Evolutionary conservation across 164 flowering plant genomes (phyloP).

Genomic region (Stephania yunnanensis): DNA sequence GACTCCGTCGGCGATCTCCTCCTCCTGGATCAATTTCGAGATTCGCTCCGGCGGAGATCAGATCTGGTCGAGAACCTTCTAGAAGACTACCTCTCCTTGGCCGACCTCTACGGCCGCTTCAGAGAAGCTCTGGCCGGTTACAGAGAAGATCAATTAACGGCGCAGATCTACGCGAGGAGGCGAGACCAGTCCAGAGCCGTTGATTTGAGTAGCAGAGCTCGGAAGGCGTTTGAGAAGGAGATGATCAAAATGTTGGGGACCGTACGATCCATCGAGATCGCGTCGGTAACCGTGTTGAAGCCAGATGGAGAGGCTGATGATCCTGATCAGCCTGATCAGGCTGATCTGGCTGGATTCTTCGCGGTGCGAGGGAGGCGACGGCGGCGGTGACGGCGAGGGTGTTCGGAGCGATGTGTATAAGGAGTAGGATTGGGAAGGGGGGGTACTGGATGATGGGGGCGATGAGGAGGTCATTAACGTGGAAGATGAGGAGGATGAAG

Average conservation of each 20-base stretch:
- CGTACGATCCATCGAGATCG: slow-evolving; percentile 19
- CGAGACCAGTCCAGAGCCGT: slow-evolving; percentile 30
- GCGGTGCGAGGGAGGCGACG: slow-evolving; percentile 37
- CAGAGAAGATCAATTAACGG: slow-evolving; percentile 44
- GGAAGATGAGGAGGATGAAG: neutral
- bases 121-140: slow-evolving; percentile 35
- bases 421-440: slow-evolving; percentile 6
- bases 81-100: slow-evolving; percentile 53
- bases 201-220: slow-evolving; percentile 21
- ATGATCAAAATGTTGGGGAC: slow-evolving; percentile 29
- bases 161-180: slow-evolving; percentile 52
- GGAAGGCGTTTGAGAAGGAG: slow-evolving; percentile 38
- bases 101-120: slow-evolving; percentile 63
- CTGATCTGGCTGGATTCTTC: slow-evolving; percentile 25
- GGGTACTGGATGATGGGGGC: slow-evolving; percentile 22
- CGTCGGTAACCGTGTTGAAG: slow-evolving; percentile 1
- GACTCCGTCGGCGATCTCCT: slow-evolving; percentile 44
- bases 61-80: slow-evolving; percentile 51
- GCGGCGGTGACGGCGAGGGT: slow-evolving; percentile 35
- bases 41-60: slow-evolving; percentile 33
- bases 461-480: slow-evolving; percentile 8
- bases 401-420: slow-evolving; percentile 25
- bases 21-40: slow-evolving; percentile 53
- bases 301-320: slow-evolving; percentile 10
- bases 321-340: slow-evolving; percentile 30